Percentiles rank a stretch among this genome's conserved stretches.
Conservation (phyloP, 2,329 filamentous ascomycete genomes). For the Knufia petricola region DNA sequence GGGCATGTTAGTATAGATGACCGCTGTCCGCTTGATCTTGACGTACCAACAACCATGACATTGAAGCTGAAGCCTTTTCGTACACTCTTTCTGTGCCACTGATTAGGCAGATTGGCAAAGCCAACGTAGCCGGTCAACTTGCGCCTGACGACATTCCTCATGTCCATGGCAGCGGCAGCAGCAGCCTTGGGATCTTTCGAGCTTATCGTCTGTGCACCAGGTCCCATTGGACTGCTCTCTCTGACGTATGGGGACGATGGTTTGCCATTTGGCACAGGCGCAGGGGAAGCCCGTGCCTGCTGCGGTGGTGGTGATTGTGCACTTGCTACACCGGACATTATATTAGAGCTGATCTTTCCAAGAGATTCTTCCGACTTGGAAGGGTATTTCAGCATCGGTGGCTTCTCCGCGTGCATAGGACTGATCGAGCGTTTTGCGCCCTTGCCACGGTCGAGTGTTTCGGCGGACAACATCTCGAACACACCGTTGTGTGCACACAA, state of each 20-base stretch:
- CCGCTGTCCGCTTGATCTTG: not conserved
- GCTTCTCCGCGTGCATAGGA: not conserved
- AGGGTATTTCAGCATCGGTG: slow-evolving; percentile 15
- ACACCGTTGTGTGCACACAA: not conserved
- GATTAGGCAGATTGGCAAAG: slow-evolving; percentile 97
- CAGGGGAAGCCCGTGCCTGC: slow-evolving; percentile 28
- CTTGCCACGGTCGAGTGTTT: not conserved
- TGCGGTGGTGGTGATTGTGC: slow-evolving; percentile 14
- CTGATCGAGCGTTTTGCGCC: not conserved
- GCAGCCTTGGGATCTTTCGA: slow-evolving; percentile 55
- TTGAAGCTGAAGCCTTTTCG: slow-evolving; percentile 99
- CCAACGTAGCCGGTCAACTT: slow-evolving; percentile 98
- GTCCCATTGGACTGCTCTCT: slow-evolving; percentile 48
- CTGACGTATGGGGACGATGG: slow-evolving; percentile 47
- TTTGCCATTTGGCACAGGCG: slow-evolving; percentile 39
- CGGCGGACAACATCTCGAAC: not conserved
- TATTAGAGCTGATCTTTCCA: slow-evolving; percentile 22
- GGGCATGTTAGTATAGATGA: slow-evolving; percentile 6
- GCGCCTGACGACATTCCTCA: slow-evolving; percentile 92
- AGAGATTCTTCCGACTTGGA: slow-evolving; percentile 27
- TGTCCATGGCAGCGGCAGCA: slow-evolving; percentile 52
- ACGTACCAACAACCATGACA: slow-evolving; percentile 98
- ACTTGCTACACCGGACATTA: slow-evolving; percentile 4
- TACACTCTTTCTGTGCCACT: slow-evolving; percentile 99
- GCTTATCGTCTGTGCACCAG: slow-evolving; percentile 50